Percentiles rank a stretch among this genome's conserved stretches.
Conservation (phyloP, 257 asterid genomes). For the Solanum okadae region DNA sequence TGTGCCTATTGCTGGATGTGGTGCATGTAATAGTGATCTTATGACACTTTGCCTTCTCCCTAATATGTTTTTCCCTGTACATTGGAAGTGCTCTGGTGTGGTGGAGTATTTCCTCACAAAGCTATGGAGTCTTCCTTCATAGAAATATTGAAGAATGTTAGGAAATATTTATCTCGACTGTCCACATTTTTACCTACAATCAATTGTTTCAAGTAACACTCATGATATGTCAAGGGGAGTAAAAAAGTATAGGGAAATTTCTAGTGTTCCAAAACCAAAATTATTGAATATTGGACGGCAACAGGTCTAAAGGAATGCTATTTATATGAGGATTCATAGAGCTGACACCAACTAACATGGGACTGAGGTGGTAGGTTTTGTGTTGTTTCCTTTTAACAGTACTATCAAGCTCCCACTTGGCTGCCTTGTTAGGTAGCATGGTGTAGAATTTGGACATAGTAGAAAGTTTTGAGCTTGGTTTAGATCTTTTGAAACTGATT, state of each 20-base stretch:
- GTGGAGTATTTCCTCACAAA: background rate
- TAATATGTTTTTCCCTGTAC: background rate
- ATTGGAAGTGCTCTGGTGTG: background rate
- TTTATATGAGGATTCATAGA: background rate
- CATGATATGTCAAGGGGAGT: background rate
- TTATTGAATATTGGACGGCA: background rate
- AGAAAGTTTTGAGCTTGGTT: background rate
- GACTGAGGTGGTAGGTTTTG: background rate
- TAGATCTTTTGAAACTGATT: background rate
- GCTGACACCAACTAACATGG: background rate
- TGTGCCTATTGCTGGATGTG: background rate
- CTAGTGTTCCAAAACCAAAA: background rate
- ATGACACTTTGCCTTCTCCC: background rate
- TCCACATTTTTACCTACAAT: background rate
- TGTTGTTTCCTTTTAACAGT: background rate
- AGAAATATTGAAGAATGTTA: background rate
- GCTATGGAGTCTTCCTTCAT: background rate
- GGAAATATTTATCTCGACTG: background rate
- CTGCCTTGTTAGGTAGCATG: background rate
- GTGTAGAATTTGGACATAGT: background rate
- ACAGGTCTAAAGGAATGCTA: background rate
- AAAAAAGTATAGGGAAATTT: background rate
- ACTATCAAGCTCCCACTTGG: background rate
- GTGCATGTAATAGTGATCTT: background rate
- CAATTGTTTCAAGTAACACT: background rate